A percentile compares a stretch with the other conserved stretches of the same genome.
These are phyloP conservation scores for Xylaria sp. DNA, from an alignment of 2,329 filamentous ascomycete species.

Conservation along the genomic window DNA sequence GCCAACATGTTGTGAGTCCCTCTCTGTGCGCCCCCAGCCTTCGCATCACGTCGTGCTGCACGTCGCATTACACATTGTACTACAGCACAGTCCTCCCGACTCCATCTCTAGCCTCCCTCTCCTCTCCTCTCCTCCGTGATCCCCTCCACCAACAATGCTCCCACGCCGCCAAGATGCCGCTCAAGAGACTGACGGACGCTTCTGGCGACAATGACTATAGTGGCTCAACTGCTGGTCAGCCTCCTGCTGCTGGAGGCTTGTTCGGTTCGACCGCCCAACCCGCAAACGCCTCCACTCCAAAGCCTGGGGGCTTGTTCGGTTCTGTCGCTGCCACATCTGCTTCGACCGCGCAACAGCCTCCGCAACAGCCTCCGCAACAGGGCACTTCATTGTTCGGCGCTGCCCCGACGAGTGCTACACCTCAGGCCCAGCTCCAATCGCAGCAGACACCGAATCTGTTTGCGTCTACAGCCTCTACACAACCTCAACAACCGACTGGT, in stretches of 20 bases:
- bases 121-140: background rate
- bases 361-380: slow-evolving; percentile 41
- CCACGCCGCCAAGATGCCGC: slow-evolving; percentile 20
- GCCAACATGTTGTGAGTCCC: slow-evolving; percentile 61
- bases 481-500: slow-evolving; percentile 29
- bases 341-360: slow-evolving; percentile 39
- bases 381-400: slow-evolving; percentile 42
- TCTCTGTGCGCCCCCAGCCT: slow-evolving; percentile 4
- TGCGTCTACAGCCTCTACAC: slow-evolving; percentile 37
- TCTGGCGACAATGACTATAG: slow-evolving; percentile 20
- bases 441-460: slow-evolving; percentile 42
- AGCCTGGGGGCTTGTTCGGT: slow-evolving; percentile 43
- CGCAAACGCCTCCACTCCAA: slow-evolving; percentile 31
- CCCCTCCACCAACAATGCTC: background rate
- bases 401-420: slow-evolving; percentile 28
- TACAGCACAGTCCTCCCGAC: background rate
- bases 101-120: background rate
- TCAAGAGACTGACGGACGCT: slow-evolving; percentile 27
- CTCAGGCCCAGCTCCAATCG: slow-evolving; percentile 20
- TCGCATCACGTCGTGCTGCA: background rate
- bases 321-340: slow-evolving; percentile 21
- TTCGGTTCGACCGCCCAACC: slow-evolving; percentile 37
- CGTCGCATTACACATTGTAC: background rate
- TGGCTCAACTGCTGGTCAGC: slow-evolving; percentile 41
- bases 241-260: slow-evolving; percentile 42